Base-by-base conservation (phyloP, 805 yeast genomes). In the Saccharomycodes ludwigii region DNA sequence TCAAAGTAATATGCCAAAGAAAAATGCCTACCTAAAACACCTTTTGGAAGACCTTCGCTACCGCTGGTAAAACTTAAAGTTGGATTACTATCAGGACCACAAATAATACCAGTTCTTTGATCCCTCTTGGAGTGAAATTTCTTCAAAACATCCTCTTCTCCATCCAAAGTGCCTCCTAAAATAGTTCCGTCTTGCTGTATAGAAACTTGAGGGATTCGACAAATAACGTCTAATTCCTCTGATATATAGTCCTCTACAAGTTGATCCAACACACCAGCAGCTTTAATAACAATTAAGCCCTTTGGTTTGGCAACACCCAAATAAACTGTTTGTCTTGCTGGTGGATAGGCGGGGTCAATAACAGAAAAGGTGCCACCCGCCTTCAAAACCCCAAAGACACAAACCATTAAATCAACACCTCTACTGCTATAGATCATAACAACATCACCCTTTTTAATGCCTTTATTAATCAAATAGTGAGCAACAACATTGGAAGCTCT, bases 281-380 rank as follows among this genome's bases (percentile, higher is more conserved):
- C 81, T 44, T 77, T 76, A 43, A 91, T 75, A 13, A 86, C 94
- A 39, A 91, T 77, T 44, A 91, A 67, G 41, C 94, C 98, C 44
- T 63, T 71, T 21, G 99, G 99, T 55, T 79, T 74, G 22, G 98
- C 97, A 11, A 91, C 99, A 29, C 81, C 74, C 35, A 91, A 66
- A 55, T 91, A 91, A 39, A 91, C 73, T 41, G 83, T 91, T 58
- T 91, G 99, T 58, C 99, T 74, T 7, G 94, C 94, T 12, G 98
- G 95, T 26, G 99, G 99, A 56, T 91, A 91, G 4, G 97, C 97
- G 6, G 98, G 98, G 53, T 91, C 99, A 41, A 91, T 93, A 15
- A 91, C 99, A 7, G 96, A 86, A 55, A 91, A 91, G 0, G 98
- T 88, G 12, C 95, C 97, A 45, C 99, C 99, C 1, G 98, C 97